Evolutionary conservation across 805 yeast species (phyloP), one percentile per base, ranked within the genome.

Genomic region (Candida qinlingensis): DNA sequence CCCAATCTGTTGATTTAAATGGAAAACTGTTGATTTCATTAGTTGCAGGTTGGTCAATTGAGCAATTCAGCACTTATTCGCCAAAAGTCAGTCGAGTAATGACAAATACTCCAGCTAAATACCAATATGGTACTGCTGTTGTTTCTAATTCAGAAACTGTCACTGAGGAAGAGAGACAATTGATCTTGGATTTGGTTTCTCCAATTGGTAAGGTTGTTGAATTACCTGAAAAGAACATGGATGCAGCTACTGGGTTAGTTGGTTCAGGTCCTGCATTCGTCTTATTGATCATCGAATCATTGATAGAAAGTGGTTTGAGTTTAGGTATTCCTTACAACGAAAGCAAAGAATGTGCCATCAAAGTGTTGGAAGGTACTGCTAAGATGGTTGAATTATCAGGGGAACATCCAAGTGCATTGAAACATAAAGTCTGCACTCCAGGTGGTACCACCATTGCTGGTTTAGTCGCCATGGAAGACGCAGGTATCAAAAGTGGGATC

Each of bases 401-500:
- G 4, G 80, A 75, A 40, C 97, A 92, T 62, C 99, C 99, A 9
- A 92, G 94, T 19, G 88, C 79, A 10, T 76, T 94, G 64, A 87
- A 87, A 64, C 82, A 86, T 64, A 84, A 83, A 58, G 94, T 94
- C 7, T 90, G 97, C 64, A 94, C 99, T 0, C 99, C 99, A 27
- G 99, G 94, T 31, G 99, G 99, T 34, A 91, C 97, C 44, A 94
- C 99, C 4, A 94, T 94, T 64, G 96, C 96, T 8, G 99, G 99
- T 0, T 72, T 94, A 50, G 76, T 92, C 67, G 88, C 83, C 54
- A 81, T 94, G 85, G 99, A 94, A 71, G 96, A 89, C 56, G 81
- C 80, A 43, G 95, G 92, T 44, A 86, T 94, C 42, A 84, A 96
- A 70, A 78, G 88, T 41, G 92, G 89, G 27, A 85, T 94, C 59